Conservation (phyloP, 768 basidiomycete species). For the Rhizopogon sp. region DNA sequence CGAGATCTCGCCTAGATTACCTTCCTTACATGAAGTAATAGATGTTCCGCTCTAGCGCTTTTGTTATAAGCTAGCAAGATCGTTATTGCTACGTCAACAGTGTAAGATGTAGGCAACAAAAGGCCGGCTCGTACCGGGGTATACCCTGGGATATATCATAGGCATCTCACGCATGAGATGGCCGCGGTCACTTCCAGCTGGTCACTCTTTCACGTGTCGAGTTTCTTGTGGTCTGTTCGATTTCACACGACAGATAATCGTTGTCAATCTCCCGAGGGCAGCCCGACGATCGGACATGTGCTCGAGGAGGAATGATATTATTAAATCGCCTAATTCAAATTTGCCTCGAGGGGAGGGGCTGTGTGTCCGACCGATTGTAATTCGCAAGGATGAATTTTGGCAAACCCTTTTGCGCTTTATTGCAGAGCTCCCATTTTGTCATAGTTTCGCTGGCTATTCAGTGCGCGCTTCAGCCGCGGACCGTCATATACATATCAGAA, state of each 20-base stretch:
- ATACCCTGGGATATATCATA: neutral
- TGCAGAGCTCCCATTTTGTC: neutral
- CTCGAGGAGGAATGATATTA: neutral
- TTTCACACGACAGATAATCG: neutral
- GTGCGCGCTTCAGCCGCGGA: neutral
- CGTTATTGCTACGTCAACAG: neutral
- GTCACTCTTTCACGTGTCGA: neutral
- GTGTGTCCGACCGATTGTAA: neutral
- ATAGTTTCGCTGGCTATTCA: neutral
- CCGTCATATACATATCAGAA: neutral
- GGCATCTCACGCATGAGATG: neutral
- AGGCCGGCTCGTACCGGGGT: neutral
- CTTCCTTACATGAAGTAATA: slow-evolving; percentile 1
- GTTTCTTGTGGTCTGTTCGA: neutral
- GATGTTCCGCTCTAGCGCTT: neutral
- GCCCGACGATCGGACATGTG: neutral
- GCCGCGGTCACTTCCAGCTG: neutral
- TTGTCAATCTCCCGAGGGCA: neutral
- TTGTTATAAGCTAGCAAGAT: neutral
- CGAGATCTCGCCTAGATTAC: slow-evolving; percentile 1
- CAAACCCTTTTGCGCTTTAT: no score
- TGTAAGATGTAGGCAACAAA: neutral
- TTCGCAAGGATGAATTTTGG: neutral
- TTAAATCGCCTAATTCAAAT: neutral
- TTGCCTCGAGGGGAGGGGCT: no score